Evolutionary conservation across 108 stramenopile genomes (phyloP).

Genomic region (Schizochytrium sp.): DNA sequence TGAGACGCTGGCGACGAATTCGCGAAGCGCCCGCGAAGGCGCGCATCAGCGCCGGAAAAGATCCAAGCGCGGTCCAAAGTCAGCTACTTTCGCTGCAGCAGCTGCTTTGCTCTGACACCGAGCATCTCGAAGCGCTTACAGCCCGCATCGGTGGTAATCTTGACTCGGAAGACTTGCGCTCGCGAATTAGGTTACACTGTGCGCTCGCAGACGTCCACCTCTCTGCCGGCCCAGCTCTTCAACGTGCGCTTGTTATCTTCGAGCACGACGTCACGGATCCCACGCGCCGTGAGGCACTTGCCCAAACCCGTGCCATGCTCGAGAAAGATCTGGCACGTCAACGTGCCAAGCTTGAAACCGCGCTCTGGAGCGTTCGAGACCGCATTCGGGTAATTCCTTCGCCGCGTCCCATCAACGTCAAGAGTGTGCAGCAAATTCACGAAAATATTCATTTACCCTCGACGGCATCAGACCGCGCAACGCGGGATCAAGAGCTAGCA

Average conservation of each 20-base stretch:
- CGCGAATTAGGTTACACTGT: neutral
- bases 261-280: neutral
- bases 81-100: neutral
- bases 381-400: neutral
- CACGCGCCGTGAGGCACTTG: neutral
- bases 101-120: neutral
- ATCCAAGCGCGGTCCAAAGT: neutral
- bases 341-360: neutral
- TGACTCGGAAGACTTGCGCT: neutral
- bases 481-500: neutral
- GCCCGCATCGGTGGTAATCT: neutral
- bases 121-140: neutral
- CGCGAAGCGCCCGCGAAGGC: neutral
- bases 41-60: neutral
- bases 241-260: neutral
- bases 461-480: neutral
- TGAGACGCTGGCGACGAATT: neutral
- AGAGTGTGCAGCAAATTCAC: neutral
- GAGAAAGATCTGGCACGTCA: neutral
- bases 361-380: neutral
- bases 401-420: neutral
- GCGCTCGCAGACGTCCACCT: neutral
- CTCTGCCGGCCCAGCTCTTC: neutral
- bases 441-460: neutral
- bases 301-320: neutral